A percentile compares a stretch with the other conserved stretches of the same genome.
Evolutionary conservation across 1,284 basidiomycete species (phyloP).

Genomic region (Amanita bisporigera): DNA sequence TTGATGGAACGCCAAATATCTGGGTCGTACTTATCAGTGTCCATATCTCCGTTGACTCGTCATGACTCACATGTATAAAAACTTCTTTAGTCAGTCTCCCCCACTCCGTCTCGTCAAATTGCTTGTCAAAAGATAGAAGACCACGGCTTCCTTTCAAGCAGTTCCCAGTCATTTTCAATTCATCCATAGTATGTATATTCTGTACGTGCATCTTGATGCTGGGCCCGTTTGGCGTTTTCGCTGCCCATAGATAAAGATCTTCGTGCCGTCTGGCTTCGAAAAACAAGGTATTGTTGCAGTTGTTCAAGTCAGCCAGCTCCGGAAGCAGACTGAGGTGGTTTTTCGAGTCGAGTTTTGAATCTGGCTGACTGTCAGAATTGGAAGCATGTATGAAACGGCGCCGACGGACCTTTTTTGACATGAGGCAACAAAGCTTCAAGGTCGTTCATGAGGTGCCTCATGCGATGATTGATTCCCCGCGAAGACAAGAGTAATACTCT

Average conservation of each 20-base stretch:
- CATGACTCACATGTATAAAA: slow-evolving; percentile 86
- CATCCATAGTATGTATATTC: slow-evolving; percentile 99
- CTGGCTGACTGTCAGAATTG: slow-evolving; percentile 49
- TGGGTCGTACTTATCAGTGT: slow-evolving; percentile 42
- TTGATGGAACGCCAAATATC: slow-evolving; percentile 95
- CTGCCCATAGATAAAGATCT: slow-evolving; percentile 97
- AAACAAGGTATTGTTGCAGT: slow-evolving; percentile 98
- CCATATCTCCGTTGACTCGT: slow-evolving; percentile 5
- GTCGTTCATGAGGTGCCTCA: slow-evolving; percentile 98
- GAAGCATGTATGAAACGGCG: slow-evolving; percentile 11
- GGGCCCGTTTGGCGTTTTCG: slow-evolving; percentile 97
- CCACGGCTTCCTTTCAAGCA: slow-evolving; percentile 97
- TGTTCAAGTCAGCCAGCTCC: slow-evolving; percentile 97
- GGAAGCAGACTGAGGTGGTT: slow-evolving; percentile 94
- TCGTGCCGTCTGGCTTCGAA: slow-evolving; percentile 97
- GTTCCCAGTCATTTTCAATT: slow-evolving; percentile 99
- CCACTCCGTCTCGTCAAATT: slow-evolving; percentile 91
- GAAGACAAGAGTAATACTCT: slow-evolving; percentile 92
- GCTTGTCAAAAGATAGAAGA: slow-evolving; percentile 90
- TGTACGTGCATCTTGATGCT: slow-evolving; percentile 98
- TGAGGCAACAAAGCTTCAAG: slow-evolving; percentile 92
- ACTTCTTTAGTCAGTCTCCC: slow-evolving; percentile 92
- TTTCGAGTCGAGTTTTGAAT: slow-evolving; percentile 97
- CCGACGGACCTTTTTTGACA: slow-evolving; percentile 87
- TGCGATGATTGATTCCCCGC: slow-evolving; percentile 93